These are phyloP conservation scores for Cordyceps militaris DNA, from an alignment of 2,329 filamentous ascomycete species.

Conservation along the genomic window DNA sequence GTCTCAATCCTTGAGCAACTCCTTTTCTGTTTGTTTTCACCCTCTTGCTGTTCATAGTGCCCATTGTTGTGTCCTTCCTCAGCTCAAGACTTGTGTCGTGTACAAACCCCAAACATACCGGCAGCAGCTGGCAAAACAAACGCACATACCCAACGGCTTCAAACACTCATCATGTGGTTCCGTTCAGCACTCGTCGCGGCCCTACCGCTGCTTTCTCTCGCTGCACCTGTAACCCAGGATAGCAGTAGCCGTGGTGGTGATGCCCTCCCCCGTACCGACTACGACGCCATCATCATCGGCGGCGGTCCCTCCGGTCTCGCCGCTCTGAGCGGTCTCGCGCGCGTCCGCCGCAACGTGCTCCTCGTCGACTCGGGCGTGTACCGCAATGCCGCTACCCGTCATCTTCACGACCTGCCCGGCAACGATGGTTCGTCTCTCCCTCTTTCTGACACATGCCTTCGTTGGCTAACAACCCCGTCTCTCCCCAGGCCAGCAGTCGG, in stretches of 20 bases:
- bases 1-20: background rate
- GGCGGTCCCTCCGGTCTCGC: conserved; percentile 51
- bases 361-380: conserved; percentile 54
- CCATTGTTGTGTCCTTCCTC: background rate
- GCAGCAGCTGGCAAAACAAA: background rate
- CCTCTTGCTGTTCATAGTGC: background rate
- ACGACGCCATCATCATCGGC: conserved; percentile 51
- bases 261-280: conserved; percentile 22
- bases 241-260: background rate
- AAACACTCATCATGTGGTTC: conserved; percentile 5
- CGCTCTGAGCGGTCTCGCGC: conserved; percentile 49
- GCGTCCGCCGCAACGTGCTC: conserved; percentile 47
- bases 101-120: background rate
- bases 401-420: conserved; percentile 56
- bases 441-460: background rate
- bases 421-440: conserved; percentile 41
- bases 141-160: background rate
- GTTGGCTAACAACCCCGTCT: background rate
- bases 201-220: conserved; percentile 15
- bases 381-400: conserved; percentile 47
- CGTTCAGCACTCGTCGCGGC: conserved; percentile 8
- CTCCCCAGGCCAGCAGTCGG: conserved; percentile 42
- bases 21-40: background rate
- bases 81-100: background rate
- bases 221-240: conserved; percentile 13